Base-by-base conservation (phyloP, 805 yeast genomes). In the Yarrowia sp. region DNA sequence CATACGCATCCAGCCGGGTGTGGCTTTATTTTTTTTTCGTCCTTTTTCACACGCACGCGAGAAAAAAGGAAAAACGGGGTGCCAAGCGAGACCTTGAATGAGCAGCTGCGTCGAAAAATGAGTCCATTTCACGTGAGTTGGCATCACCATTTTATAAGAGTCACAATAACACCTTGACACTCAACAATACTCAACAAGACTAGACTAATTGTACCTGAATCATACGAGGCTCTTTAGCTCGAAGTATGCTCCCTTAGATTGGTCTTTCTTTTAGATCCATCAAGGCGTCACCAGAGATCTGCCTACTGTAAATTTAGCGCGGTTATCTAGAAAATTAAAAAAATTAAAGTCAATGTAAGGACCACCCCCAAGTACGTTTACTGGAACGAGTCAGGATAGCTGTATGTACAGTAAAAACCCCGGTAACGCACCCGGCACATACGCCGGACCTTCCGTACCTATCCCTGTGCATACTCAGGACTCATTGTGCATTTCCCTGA, bases 61-160 rank as follows among this genome's bases (percentile, higher is more conserved):
- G 38, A 19, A 48, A 48, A 44, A 17, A n/a, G 26, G 16, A 17
- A 26, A 46, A 28, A 17, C 11, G 54, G 4, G 49, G 7, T 21
- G 54, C 54, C 54, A 48, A 48, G 54, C 54, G 26, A 43, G 6
- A 16, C 17, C 12, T 7, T 4, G 1, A 8, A 43, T 7, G 4
- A 6, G 49, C 8, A 8, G 17, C 32, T 43, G 40, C 19, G 5
- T 4, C 17, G 17, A 6, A 24, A 24, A 5, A 43, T 43, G 48
- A n/a, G 30, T 22, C 28, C 49, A 46, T 46, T 17, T 46, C 51
- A 46, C 51, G 51, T 46, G 51, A 46, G n/a, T 6, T 41, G n/a
- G 46, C 28, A 21, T 22, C 26, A 41, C 17, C 8, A 2, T 12
- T 32, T 12, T 16, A 32, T 32, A 11, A n/a, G n/a, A n/a, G n/a